phyloP scores from a whole-genome alignment of 768 basidiomycete genomes.

The Tulasnella sp. region DNA sequence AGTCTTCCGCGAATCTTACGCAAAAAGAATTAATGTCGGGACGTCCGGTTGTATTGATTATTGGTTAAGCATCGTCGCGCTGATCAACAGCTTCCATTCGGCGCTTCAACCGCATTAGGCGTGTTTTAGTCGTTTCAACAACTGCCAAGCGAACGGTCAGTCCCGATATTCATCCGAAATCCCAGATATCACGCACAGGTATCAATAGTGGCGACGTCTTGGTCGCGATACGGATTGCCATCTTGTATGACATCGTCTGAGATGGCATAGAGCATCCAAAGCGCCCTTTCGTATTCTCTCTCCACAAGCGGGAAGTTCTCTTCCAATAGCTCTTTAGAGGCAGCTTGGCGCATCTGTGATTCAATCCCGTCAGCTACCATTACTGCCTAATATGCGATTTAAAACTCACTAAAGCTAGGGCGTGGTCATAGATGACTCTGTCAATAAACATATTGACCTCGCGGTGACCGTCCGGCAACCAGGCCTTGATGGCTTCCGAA shows the following conservation, averaged over 20 bases:
- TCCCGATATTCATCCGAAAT: not conserved
- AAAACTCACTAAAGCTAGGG: conserved; percentile 62
- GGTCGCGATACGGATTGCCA: conserved; percentile 75
- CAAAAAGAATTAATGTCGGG: not conserved
- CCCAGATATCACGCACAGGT: conserved; percentile 1
- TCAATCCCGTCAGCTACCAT: not conserved
- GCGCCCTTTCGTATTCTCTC: conserved; percentile 85
- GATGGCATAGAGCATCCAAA: conserved; percentile 88
- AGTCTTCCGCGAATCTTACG: not conserved
- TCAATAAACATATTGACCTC: conserved; percentile 79
- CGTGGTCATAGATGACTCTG: conserved; percentile 86
- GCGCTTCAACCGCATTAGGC: conserved; percentile 4
- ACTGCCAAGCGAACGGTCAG: not conserved
- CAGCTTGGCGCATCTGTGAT: conserved; percentile 78
- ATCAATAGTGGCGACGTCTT: conserved; percentile 53
- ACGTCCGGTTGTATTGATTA: not conserved
- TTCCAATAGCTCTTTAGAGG: conserved; percentile 79
- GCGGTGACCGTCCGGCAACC: conserved; percentile 67
- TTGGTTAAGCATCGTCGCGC: not conserved
- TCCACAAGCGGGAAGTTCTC: conserved; percentile 73
- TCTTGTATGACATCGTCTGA: conserved; percentile 78
- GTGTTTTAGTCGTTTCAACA: conserved; percentile 10
- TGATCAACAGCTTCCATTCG: not conserved
- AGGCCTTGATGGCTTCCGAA: conserved; percentile 76
- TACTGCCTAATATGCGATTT: not conserved